A percentile compares a stretch with the other conserved stretches of the same genome.
phyloP scores from a whole-genome alignment of 2,329 filamentous ascomycete species.

The Aureobasidium lini region DNA sequence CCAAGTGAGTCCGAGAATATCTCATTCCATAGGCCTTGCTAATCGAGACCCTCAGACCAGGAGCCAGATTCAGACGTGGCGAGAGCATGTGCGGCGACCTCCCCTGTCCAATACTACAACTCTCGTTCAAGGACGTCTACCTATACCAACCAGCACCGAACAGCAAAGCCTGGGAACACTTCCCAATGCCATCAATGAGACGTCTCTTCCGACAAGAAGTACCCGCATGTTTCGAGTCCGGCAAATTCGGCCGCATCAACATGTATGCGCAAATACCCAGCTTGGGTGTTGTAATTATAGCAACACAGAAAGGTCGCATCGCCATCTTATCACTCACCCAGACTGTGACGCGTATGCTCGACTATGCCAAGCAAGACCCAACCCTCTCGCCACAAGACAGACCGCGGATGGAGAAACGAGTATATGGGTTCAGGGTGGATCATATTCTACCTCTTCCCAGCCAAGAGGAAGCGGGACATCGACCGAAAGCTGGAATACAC shows the following conservation, averaged over 20 bases:
- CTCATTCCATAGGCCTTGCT: background rate
- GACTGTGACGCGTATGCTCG: slow-evolving; percentile 6
- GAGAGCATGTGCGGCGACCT: slow-evolving; percentile 23
- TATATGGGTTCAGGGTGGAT: slow-evolving; percentile 45
- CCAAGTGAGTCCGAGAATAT: slow-evolving; percentile 22
- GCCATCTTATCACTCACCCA: slow-evolving; percentile 54
- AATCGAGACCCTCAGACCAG: background rate
- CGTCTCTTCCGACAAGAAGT: slow-evolving; percentile 29
- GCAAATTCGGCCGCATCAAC: slow-evolving; percentile 47
- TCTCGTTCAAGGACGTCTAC: slow-evolving; percentile 36
- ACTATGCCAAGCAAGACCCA: background rate
- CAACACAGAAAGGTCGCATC: slow-evolving; percentile 58
- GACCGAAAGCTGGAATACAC: slow-evolving; percentile 48
- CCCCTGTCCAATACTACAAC: slow-evolving; percentile 34
- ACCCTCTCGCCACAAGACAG: background rate
- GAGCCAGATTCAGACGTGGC: slow-evolving; percentile 19
- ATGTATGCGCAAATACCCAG: slow-evolving; percentile 60
- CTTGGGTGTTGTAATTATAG: slow-evolving; percentile 61
- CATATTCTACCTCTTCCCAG: slow-evolving; percentile 48
- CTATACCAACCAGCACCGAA: slow-evolving; percentile 32
- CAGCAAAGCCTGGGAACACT: background rate
- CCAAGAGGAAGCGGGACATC: slow-evolving; percentile 42
- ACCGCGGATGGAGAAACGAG: slow-evolving; percentile 19
- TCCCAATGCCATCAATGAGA: slow-evolving; percentile 23
- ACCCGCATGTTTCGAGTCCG: slow-evolving; percentile 19